Evolutionary conservation across 2,329 filamentous ascomycete species (phyloP), one percentile per base, ranked within the genome.

Genomic region (Pseudogymnoascus sp.): DNA sequence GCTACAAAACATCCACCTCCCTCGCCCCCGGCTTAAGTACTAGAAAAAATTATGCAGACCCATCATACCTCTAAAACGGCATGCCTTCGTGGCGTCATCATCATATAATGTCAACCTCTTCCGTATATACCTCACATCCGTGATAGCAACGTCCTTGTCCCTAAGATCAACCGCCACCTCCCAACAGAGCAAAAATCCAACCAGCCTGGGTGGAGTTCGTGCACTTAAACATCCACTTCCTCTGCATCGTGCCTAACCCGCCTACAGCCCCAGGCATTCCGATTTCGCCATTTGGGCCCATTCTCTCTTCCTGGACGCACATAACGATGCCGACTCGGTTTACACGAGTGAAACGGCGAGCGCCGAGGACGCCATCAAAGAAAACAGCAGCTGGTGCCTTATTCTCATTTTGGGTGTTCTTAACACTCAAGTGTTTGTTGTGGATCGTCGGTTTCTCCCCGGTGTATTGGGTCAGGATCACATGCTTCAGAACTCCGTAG

Each of bases 211-310:
- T 64, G 10, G 62, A 63, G 63, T 66, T 68, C 22, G 61, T 95
- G 71, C 84, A 87, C 66, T 81, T 95, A 59, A 93, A 90, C 65
- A 89, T 95, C 41, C 91, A 95, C 75, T 95, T 95, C 75, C 87
- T 91, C 76, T 91, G 92, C 70, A 84, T 90, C 6, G 90, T 93
- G 46, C 87, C 87, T 64, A 91, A 95, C 66, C 86, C 70, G 16
- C 71, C 71, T 10, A 63, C 60, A n/a, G 65, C 64, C 1, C 64
- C 62, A 22, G 70, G 63, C 26, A 62, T 66, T 12, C 71, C 71
- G 5, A 70, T 61, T 28, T 65, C 64, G 5, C 71, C 71, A 65
- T 71, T 67, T 35, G 68, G 65, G 11, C 69, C 70, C 11, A 62
- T 46, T 4, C 72, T 60, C 62, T 73, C 71, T 35, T 72, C 66